phyloP scores from a whole-genome alignment of 306 rosid genomes.

The Vicia villosa region DNA sequence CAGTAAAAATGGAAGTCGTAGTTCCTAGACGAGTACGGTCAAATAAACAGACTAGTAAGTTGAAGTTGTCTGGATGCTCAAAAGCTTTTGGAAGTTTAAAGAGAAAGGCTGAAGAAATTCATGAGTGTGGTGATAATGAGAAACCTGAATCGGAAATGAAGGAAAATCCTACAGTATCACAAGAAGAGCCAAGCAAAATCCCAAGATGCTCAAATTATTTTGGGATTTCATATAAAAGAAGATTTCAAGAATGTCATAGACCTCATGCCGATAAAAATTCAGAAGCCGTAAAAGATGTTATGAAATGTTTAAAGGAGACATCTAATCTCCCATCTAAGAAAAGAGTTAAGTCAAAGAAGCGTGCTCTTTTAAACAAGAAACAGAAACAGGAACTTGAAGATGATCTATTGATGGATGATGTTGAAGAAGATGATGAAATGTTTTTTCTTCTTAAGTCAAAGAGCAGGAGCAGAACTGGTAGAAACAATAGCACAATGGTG shows the following conservation, averaged over 20 bases:
- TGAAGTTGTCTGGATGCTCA: slow-evolving; percentile 28
- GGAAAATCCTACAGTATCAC: too few relatives aligned
- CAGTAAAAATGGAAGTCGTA: slow-evolving; percentile 55
- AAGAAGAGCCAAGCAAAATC: background rate
- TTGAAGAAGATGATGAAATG: slow-evolving; percentile 41
- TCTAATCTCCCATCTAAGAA: slow-evolving; percentile 31
- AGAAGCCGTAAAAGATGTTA: slow-evolving; percentile 31
- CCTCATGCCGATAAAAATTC: slow-evolving; percentile 9
- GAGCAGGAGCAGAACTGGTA: slow-evolving; percentile 46
- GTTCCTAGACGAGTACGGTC: slow-evolving; percentile 32
- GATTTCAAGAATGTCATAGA: slow-evolving; percentile 21
- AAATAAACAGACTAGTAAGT: slow-evolving; percentile 18
- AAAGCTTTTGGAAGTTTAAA: slow-evolving; percentile 22
- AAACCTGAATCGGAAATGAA: too few relatives aligned
- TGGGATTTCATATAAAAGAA: slow-evolving; percentile 32
- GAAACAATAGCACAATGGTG: slow-evolving; percentile 20
- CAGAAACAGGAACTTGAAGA: slow-evolving; percentile 39
- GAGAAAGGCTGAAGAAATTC: slow-evolving; percentile 37
- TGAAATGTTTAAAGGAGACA: background rate
- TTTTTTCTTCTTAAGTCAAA: slow-evolving; percentile 38
- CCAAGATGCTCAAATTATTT: slow-evolving; percentile 24
- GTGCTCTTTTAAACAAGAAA: slow-evolving; percentile 33
- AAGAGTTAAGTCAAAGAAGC: slow-evolving; percentile 38
- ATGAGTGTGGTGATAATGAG: slow-evolving; percentile 5
- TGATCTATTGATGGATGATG: slow-evolving; percentile 27